Evolutionary conservation across 495 filamentous ascomycete genomes (phyloP).

Genomic region (Jackrogersella minutella): DNA sequence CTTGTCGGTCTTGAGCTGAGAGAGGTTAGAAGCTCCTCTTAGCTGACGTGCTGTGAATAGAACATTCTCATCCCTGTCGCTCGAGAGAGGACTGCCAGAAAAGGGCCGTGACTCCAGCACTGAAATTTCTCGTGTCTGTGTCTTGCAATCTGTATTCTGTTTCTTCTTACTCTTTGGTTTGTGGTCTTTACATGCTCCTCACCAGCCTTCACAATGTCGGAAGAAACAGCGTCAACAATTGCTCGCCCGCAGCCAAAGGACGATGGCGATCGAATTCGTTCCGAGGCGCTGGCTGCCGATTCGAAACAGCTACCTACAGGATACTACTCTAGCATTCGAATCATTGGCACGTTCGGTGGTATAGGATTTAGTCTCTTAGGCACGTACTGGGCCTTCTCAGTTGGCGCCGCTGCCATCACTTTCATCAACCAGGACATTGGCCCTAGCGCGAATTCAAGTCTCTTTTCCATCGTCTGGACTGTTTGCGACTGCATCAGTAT

Average conservation of each 20-base stretch:
- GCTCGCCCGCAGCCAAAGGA: slow-evolving; percentile 2
- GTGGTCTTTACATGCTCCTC: not conserved
- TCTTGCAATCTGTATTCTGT: not conserved
- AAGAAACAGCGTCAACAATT: not conserved
- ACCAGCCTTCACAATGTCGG: slow-evolving; percentile 4
- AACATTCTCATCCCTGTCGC: not conserved
- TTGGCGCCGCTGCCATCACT: slow-evolving; percentile 20
- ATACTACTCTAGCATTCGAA: slow-evolving; percentile 16
- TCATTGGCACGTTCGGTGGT: slow-evolving; percentile 20
- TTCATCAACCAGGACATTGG: slow-evolving; percentile 24
- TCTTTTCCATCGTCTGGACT: slow-evolving; percentile 24
- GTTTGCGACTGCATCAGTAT: slow-evolving; percentile 29
- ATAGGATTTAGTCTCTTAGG: slow-evolving; percentile 25
- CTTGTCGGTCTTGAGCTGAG: slow-evolving; percentile 1
- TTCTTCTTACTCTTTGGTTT: not conserved
- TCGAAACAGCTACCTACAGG: slow-evolving; percentile 16
- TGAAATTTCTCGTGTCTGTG: not conserved
- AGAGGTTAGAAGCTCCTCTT: not conserved
- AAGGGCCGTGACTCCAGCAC: not conserved
- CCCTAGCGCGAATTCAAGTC: slow-evolving; percentile 17
- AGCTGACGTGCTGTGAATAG: slow-evolving; percentile 3
- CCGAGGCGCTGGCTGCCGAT: slow-evolving; percentile 20
- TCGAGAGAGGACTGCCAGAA: not conserved
- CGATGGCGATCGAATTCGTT: slow-evolving; percentile 19
- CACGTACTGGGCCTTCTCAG: slow-evolving; percentile 24